phyloP scores from a whole-genome alignment of 2,329 filamentous ascomycete genomes.

The Aspergillus piperis region DNA sequence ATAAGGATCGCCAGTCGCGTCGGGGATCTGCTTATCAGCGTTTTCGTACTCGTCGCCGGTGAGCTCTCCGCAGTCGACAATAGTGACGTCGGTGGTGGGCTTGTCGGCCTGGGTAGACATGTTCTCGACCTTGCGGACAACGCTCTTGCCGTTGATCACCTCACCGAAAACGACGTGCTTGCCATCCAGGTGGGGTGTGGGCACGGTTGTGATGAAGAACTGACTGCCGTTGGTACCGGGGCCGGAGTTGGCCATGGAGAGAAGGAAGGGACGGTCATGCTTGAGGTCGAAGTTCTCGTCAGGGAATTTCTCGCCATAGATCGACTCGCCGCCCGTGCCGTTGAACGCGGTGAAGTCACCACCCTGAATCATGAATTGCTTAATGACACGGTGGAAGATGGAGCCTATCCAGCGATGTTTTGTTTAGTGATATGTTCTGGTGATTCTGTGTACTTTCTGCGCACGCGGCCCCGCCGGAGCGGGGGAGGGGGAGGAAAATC shows the following conservation, averaged over 20 bases:
- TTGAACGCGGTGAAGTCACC: conserved; percentile 96
- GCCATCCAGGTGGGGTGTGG: conserved; percentile 89
- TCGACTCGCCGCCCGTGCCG: conserved; percentile 93
- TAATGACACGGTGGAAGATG: conserved; percentile 93
- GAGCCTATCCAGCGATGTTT: conserved; percentile 57
- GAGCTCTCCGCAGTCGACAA: conserved; percentile 85
- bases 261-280: conserved; percentile 88
- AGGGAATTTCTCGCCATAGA: conserved; percentile 95
- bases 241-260: conserved; percentile 98
- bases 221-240: conserved; percentile 95
- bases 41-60: conserved; percentile 67
- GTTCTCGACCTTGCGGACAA: conserved; percentile 89
- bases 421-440: not conserved
- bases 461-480: not conserved
- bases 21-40: conserved; percentile 68
- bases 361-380: conserved; percentile 98
- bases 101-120: conserved; percentile 76
- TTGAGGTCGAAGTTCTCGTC: conserved; percentile 94
- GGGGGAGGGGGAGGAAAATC: conserved; percentile 4
- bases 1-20: conserved; percentile 84
- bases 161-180: conserved; percentile 99
- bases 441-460: not conserved
- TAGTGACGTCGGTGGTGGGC: conserved; percentile 70
- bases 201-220: conserved; percentile 95
- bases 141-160: conserved; percentile 87